Conservation (phyloP, 306 rosid species). For the Acacia confusa region DNA sequence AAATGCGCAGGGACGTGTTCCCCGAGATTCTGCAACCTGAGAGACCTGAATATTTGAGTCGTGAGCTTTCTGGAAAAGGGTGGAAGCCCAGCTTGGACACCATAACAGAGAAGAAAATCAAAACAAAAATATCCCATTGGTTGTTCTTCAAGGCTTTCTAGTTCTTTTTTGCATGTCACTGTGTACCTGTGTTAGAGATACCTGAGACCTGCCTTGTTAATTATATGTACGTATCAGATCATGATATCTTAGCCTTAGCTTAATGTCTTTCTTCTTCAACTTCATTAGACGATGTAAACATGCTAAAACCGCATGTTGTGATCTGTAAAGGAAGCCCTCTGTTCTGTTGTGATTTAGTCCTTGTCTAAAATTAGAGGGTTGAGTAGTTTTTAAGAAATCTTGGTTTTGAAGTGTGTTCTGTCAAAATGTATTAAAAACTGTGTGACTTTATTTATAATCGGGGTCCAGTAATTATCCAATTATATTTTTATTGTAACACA, state of each 20-base stretch:
- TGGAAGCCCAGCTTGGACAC: constrained; percentile 95
- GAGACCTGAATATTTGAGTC: constrained; percentile 68
- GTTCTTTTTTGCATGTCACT: neutral
- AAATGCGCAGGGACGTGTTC: constrained; percentile 3
- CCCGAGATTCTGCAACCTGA: constrained; percentile 39
- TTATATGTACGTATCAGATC: neutral
- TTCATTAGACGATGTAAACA: neutral
- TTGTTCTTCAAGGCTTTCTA: constrained; percentile 39
- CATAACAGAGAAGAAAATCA: constrained; percentile 69
- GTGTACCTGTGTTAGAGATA: neutral
- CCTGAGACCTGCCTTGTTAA: neutral
- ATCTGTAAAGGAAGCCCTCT: neutral
- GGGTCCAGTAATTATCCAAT: neutral
- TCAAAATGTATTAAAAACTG: neutral
- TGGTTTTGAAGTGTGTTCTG: neutral
- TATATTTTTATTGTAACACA: neutral
- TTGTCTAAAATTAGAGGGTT: neutral
- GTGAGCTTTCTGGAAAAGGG: constrained; percentile 67
- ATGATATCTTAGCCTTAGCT: neutral
- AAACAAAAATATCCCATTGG: constrained; percentile 55
- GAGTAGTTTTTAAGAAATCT: neutral
- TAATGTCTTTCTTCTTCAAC: neutral
- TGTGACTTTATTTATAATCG: neutral
- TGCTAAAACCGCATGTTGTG: neutral
- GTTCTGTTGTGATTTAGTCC: neutral